phyloP scores from a whole-genome alignment of 257 asterid species.

The Echites panduratus region DNA sequence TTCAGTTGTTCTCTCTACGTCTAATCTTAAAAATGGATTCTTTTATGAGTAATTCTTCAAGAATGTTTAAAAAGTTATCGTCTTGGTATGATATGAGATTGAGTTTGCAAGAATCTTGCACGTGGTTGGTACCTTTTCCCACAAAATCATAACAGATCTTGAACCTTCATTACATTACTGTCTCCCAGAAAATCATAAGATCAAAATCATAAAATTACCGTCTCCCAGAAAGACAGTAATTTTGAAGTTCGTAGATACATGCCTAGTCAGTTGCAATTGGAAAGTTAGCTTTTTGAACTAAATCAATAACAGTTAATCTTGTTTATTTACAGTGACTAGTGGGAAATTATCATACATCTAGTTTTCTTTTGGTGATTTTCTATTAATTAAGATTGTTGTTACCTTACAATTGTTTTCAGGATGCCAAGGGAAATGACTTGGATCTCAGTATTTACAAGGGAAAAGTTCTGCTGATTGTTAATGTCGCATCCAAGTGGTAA shows the following conservation, averaged over 20 bases:
- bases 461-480: constrained; percentile 53
- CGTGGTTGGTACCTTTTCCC: neutral
- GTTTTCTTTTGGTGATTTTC: neutral
- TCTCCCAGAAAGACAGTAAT: neutral
- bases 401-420: constrained; percentile 14
- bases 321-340: neutral
- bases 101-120: neutral
- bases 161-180: neutral
- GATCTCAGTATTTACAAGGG: constrained; percentile 57
- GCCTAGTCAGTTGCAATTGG: neutral
- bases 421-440: constrained; percentile 33
- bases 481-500: constrained; percentile 81
- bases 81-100: neutral
- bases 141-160: neutral
- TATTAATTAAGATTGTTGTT: constrained; percentile 1
- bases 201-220: too few species aligned
- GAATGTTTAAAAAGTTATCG: neutral
- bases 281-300: neutral
- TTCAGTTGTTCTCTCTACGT: neutral
- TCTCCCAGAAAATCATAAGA: too few species aligned
- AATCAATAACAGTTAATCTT: neutral
- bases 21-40: neutral
- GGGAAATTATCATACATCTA: neutral
- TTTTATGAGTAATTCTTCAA: neutral
- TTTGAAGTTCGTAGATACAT: neutral